These are phyloP conservation scores for Dichotomopilus funicola DNA, from an alignment of 2,329 filamentous ascomycete genomes.

Conservation along the genomic window DNA sequence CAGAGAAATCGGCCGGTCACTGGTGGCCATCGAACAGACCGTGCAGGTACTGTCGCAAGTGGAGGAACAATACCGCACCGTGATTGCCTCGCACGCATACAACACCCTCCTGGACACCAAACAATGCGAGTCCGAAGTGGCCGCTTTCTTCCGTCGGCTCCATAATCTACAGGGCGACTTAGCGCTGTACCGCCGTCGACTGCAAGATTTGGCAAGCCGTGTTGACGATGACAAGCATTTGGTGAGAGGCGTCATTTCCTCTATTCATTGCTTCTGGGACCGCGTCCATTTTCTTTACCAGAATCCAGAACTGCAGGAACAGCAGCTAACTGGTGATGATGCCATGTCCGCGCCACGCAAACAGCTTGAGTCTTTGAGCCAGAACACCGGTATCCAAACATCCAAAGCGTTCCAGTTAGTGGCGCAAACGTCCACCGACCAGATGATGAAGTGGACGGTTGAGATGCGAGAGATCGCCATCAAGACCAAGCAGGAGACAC, in stretches of 20 bases:
- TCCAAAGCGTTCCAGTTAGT: constrained; percentile 4
- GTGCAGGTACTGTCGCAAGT: background rate
- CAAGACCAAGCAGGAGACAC: constrained; percentile 2
- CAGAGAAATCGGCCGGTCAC: background rate
- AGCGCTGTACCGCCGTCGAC: background rate
- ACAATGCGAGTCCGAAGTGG: background rate
- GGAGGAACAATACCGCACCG: background rate
- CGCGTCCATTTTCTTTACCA: too few species aligned
- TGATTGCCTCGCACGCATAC: background rate
- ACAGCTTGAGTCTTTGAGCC: constrained; percentile 1
- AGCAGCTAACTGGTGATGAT: too few species aligned
- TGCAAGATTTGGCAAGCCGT: background rate
- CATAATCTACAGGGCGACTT: background rate
- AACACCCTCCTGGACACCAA: background rate
- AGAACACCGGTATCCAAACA: constrained; percentile 1
- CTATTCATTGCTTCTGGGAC: too few species aligned
- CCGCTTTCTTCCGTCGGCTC: background rate
- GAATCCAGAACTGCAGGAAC: too few species aligned
- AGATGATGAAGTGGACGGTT: constrained; percentile 1
- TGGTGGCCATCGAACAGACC: background rate
- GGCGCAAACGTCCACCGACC: background rate
- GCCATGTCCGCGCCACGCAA: too few species aligned
- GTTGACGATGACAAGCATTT: background rate
- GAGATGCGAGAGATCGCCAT: constrained; percentile 1
- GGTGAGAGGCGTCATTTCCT: background rate